Conservation (phyloP, 495 filamentous ascomycete species). For the Aspergillus baeticus region DNA sequence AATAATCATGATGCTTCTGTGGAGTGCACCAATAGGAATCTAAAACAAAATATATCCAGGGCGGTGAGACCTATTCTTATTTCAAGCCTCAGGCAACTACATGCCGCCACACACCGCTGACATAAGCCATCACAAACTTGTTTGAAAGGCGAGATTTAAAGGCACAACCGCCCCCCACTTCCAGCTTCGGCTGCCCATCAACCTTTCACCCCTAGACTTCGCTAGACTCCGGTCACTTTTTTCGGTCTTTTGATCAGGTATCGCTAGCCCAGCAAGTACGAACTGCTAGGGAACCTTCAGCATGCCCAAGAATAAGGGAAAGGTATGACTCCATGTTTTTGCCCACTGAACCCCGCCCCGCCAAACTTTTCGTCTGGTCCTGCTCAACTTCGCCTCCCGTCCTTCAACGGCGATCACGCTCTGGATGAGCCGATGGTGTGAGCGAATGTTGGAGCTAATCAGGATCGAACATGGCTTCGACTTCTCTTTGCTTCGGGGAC, state of each 20-base stretch:
- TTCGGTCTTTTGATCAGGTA: conserved; percentile 12
- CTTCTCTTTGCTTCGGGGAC: not conserved
- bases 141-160: conserved; percentile 18
- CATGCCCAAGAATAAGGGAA: conserved; percentile 99
- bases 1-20: too few relatives aligned
- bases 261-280: conserved; percentile 23
- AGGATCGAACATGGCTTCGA: not conserved
- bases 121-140: conserved; percentile 18
- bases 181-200: conserved; percentile 14
- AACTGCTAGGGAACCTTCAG: conserved; percentile 35
- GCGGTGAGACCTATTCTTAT: conserved; percentile 18
- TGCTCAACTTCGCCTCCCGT: conserved; percentile 4
- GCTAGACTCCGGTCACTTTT: conserved; percentile 3
- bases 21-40: too few relatives aligned
- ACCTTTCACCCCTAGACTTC: conserved; percentile 10
- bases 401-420: not conserved
- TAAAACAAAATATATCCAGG: not conserved
- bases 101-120: conserved; percentile 24
- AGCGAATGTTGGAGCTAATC: not conserved
- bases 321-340: conserved; percentile 58
- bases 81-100: conserved; percentile 19
- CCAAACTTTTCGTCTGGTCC: conserved; percentile 27
- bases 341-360: conserved; percentile 23
- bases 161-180: conserved; percentile 22
- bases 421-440: too few relatives aligned